Evolutionary conservation across 495 filamentous ascomycete species (phyloP).

Genomic region (Daldinia childiae): DNA sequence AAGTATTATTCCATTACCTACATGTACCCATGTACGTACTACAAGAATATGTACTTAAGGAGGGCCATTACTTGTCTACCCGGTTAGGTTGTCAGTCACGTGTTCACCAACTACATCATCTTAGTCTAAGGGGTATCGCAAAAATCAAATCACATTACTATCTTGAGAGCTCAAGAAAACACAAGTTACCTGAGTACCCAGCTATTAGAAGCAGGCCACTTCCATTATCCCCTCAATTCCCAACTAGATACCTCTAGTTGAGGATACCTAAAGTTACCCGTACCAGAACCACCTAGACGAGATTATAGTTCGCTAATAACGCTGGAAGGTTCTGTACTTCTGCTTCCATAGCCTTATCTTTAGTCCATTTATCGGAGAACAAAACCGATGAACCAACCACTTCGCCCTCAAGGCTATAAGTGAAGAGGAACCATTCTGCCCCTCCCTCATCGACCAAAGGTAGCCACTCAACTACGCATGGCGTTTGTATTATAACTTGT

Average conservation of each 20-base stretch:
- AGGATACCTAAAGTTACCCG: no score
- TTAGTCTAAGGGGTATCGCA: no score
- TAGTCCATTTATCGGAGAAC: no score
- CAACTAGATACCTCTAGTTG: no score
- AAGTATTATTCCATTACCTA: not conserved
- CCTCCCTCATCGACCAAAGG: not conserved
- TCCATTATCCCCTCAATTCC: not conserved
- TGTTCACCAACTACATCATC: not conserved
- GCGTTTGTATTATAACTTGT: not conserved
- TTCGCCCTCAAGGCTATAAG: not conserved
- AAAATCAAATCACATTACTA: no score
- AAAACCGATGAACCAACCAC: not conserved
- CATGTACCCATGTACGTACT: not conserved
- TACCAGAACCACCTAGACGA: no score
- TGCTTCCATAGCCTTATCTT: no score
- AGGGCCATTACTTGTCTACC: no score
- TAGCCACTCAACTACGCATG: not conserved
- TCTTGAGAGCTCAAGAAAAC: no score
- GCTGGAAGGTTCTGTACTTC: no score
- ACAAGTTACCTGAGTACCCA: not conserved
- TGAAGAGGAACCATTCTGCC: not conserved
- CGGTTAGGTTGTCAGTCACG: not conserved
- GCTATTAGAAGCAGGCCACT: not conserved
- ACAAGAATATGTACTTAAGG: not conserved
- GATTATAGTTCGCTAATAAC: no score